Conservation (phyloP, 2,329 filamentous ascomycete genomes). For the Fusarium scirpi region DNA sequence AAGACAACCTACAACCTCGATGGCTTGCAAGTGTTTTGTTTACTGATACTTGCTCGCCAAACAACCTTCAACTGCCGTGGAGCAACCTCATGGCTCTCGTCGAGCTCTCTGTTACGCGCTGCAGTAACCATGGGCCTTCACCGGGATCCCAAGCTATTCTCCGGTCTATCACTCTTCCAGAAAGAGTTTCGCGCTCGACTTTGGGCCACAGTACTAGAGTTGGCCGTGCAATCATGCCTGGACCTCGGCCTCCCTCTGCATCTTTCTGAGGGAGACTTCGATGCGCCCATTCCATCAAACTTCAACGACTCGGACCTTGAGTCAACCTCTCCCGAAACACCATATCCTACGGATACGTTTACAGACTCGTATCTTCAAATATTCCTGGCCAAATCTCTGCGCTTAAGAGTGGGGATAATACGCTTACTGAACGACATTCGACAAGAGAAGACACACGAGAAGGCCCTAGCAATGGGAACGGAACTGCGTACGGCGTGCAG, state of each 20-base stretch:
- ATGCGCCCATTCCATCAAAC: constrained; percentile 38
- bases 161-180: constrained; percentile 34
- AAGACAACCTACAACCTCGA: constrained; percentile 45
- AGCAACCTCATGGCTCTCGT: constrained; percentile 45
- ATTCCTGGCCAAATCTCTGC: constrained; percentile 37
- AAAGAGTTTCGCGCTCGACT: constrained; percentile 40
- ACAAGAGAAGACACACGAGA: constrained; percentile 39
- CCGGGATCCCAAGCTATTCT: constrained; percentile 40
- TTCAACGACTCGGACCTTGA: constrained; percentile 43
- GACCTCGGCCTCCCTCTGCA: constrained; percentile 43
- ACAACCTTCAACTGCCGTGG: constrained; percentile 46
- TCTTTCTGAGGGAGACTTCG: constrained; percentile 35
- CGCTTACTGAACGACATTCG: constrained; percentile 42
- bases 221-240: constrained; percentile 41
- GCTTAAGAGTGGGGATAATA: constrained; percentile 38
- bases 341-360: constrained; percentile 18
- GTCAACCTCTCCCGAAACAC: background rate
- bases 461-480: constrained; percentile 33
- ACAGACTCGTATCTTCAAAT: constrained; percentile 44
- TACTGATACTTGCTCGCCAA: constrained; percentile 43
- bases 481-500: constrained; percentile 41
- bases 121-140: constrained; percentile 47
- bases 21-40: constrained; percentile 43
- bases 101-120: constrained; percentile 40
- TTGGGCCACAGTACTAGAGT: constrained; percentile 44